phyloP scores from a whole-genome alignment of 805 yeast genomes.

The Candida xyloterini region DNA sequence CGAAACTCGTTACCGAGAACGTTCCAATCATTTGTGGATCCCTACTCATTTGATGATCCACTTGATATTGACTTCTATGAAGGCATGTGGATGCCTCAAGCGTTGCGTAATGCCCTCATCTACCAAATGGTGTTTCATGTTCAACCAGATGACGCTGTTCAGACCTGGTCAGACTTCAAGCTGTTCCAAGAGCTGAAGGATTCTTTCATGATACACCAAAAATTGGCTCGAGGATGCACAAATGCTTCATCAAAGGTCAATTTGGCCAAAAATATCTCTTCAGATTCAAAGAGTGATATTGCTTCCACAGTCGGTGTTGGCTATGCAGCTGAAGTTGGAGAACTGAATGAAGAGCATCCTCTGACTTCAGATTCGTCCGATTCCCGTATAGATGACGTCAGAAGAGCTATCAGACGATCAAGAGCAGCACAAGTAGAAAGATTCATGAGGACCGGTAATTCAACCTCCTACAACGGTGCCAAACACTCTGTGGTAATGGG shows the following conservation, averaged over 20 bases:
- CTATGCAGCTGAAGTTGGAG: neutral
- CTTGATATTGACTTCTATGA: constrained; percentile 75
- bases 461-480: constrained; percentile 11
- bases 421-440: constrained; percentile 31
- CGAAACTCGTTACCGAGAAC: constrained; percentile 35
- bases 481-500: constrained; percentile 15
- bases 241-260: neutral
- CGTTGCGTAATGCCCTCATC: constrained; percentile 76
- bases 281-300: neutral
- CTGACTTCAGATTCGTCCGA: constrained; percentile 8
- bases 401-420: constrained; percentile 24
- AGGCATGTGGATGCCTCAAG: constrained; percentile 80
- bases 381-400: constrained; percentile 9
- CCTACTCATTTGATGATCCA: constrained; percentile 88
- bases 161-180: constrained; percentile 86
- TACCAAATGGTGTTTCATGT: constrained; percentile 84
- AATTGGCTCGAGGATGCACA: constrained; percentile 11
- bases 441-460: constrained; percentile 20
- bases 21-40: constrained; percentile 60
- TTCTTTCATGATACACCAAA: constrained; percentile 45
- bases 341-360: constrained; percentile 2
- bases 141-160: constrained; percentile 93
- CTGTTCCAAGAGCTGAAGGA: constrained; percentile 55
- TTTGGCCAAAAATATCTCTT: neutral
- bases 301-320: neutral